Conservation (phyloP, 192 early-diverging fungal genomes). For the Spizellomyces sp. region DNA sequence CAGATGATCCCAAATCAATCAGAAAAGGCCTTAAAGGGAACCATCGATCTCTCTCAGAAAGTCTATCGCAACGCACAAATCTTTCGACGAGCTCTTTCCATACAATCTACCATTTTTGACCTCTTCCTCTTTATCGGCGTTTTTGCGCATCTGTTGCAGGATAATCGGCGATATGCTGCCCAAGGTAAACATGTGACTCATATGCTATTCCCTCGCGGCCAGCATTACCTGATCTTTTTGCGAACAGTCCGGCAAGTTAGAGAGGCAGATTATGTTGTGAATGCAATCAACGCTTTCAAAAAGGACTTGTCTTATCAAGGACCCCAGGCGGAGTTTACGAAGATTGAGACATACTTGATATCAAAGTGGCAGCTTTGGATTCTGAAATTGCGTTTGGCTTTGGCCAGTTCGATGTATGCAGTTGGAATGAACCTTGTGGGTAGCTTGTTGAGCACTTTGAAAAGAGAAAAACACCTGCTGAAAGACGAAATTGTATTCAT, state of each 20-base stretch:
- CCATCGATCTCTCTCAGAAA: conserved; percentile 34
- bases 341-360: conserved; percentile 38
- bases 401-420: conserved; percentile 38
- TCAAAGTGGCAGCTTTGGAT: conserved; percentile 56
- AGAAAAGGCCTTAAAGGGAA: conserved; percentile 33
- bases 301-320: conserved; percentile 53
- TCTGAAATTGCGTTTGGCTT: conserved; percentile 42
- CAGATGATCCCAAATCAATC: conserved; percentile 3
- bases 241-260: conserved; percentile 45
- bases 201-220: too few relatives aligned
- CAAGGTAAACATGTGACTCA: conserved; percentile 27
- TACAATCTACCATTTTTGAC: conserved; percentile 51
- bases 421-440: conserved; percentile 37
- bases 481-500: neutral
- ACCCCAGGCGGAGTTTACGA: conserved; percentile 38
- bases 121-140: conserved; percentile 39
- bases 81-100: conserved; percentile 35
- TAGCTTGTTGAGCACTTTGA: neutral
- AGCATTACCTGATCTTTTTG: too few relatives aligned
- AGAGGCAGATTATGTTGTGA: conserved; percentile 55
- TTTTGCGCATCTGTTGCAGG: conserved; percentile 49
- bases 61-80: conserved; percentile 41
- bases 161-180: conserved; percentile 45
- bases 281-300: conserved; percentile 47
- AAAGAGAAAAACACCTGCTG: neutral